phyloP scores from a whole-genome alignment of 768 basidiomycete genomes.

The Butyriboletus loyo region DNA sequence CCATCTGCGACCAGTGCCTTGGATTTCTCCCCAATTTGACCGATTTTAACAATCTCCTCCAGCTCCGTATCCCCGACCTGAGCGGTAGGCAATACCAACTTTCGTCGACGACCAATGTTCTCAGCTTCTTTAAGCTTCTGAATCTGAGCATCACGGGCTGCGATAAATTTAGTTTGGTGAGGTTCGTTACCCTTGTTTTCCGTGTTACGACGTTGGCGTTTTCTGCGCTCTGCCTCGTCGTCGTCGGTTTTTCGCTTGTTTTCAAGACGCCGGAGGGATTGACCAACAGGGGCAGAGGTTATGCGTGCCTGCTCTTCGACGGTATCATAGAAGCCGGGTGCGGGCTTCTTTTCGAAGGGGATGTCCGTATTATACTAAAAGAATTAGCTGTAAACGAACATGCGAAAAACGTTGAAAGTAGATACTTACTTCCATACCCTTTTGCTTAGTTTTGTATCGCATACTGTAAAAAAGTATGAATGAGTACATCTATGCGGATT shows the following conservation, averaged over 20 bases:
- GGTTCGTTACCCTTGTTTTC: constrained; percentile 63
- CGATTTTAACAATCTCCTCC: constrained; percentile 98
- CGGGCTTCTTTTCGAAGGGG: constrained; percentile 96
- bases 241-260: constrained; percentile 94
- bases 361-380: constrained; percentile 94
- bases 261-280: constrained; percentile 86
- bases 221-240: constrained; percentile 90
- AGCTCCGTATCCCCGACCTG: constrained; percentile 94
- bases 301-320: constrained; percentile 88
- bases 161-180: constrained; percentile 90
- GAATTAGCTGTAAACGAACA: background rate
- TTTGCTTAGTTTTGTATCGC: constrained; percentile 92
- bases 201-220: constrained; percentile 70
- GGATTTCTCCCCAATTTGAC: constrained; percentile 86
- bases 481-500: constrained; percentile 1
- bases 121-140: constrained; percentile 98
- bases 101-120: constrained; percentile 84
- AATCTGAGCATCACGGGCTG: constrained; percentile 97
- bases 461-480: constrained; percentile 46
- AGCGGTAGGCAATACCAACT: constrained; percentile 78
- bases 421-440: constrained; percentile 89
- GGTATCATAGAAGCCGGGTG: constrained; percentile 95
- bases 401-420: background rate
- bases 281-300: constrained; percentile 86
- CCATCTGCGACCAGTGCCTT: constrained; percentile 81